phyloP scores from a whole-genome alignment of 805 yeast species.

The Metschnikowia similis region DNA sequence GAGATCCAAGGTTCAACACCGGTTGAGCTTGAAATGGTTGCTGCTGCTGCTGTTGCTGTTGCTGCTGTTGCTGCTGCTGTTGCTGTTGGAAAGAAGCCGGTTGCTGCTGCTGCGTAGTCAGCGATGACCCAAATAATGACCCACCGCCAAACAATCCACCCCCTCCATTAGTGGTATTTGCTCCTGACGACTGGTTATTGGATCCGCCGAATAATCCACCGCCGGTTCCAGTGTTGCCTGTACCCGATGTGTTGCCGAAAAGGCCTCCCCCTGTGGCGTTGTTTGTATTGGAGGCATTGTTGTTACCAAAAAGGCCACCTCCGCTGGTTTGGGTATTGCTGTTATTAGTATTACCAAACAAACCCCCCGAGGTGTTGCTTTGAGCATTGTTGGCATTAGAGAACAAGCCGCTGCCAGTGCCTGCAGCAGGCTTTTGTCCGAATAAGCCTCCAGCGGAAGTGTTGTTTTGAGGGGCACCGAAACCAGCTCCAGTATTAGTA shows the following conservation, averaged over 20 bases:
- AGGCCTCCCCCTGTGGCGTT: slow-evolving; percentile 16
- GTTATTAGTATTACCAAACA: slow-evolving; percentile 35
- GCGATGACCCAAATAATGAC: slow-evolving; percentile 20
- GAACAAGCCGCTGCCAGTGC: slow-evolving; percentile 21
- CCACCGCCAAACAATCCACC: slow-evolving; percentile 22
- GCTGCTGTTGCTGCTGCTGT: slow-evolving; percentile 17
- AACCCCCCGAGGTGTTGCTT: slow-evolving; percentile 24
- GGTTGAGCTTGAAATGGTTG: slow-evolving; percentile 3
- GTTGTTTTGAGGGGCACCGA: slow-evolving; percentile 17
- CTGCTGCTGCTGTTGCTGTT: slow-evolving; percentile 19
- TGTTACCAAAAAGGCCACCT: slow-evolving; percentile 29
- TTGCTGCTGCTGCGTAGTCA: slow-evolving; percentile 19
- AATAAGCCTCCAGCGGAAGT: slow-evolving; percentile 29
- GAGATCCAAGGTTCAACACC: slow-evolving; percentile 25
- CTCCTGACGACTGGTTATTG: slow-evolving; percentile 8
- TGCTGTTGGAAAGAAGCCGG: slow-evolving; percentile 7
- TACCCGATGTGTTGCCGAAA: slow-evolving; percentile 14
- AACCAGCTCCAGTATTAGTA: slow-evolving; percentile 8
- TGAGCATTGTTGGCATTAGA: slow-evolving; percentile 12
- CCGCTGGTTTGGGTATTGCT: slow-evolving; percentile 5
- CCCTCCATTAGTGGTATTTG: slow-evolving; percentile 10
- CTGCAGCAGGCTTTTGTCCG: slow-evolving; percentile 21
- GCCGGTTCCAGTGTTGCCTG: slow-evolving; percentile 8
- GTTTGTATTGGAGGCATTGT: slow-evolving; percentile 16
- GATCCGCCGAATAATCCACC: slow-evolving; percentile 22